Evolutionary conservation across 495 filamentous ascomycete species (phyloP).

Genomic region (Xylaria telfairii): DNA sequence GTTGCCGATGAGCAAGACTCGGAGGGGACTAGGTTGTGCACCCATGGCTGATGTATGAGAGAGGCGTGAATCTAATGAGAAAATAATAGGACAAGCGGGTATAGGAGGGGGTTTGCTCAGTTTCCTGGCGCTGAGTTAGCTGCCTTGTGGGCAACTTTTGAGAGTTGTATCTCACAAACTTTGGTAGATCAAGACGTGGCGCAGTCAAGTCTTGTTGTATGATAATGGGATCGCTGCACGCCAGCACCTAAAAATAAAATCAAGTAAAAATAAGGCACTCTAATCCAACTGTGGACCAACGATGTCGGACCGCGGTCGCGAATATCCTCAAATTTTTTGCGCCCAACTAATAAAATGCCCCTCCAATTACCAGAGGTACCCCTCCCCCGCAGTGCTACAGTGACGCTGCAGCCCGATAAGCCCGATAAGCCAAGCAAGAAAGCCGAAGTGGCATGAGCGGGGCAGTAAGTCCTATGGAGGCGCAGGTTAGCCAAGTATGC

Average conservation of each 20-base stretch:
- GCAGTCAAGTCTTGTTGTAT: not conserved
- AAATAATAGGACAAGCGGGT: not conserved
- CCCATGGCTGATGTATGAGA: conserved; percentile 29
- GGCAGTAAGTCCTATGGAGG: no score
- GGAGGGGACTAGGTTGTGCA: conserved; percentile 42
- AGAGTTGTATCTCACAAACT: not conserved
- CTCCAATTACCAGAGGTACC: conserved; percentile 24
- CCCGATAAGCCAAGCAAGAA: conserved; percentile 4
- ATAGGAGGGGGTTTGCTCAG: not conserved
- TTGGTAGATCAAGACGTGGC: not conserved
- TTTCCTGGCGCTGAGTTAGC: not conserved
- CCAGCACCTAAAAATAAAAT: not conserved
- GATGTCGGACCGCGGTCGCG: conserved; percentile 19
- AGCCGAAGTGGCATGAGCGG: not conserved
- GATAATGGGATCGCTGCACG: not conserved
- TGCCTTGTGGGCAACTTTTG: conserved; percentile 4
- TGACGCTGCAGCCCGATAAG: conserved; percentile 21
- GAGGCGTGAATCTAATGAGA: not conserved
- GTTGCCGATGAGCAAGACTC: conserved; percentile 86
- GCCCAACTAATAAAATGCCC: conserved; percentile 15
- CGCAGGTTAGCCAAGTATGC: not conserved
- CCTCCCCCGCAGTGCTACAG: conserved; percentile 26
- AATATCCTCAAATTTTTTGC: conserved; percentile 30
- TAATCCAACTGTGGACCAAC: conserved; percentile 4
- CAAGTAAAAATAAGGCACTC: not conserved